phyloP scores from a whole-genome alignment of 129 eudicot species.

The Cynara cardunculus region DNA sequence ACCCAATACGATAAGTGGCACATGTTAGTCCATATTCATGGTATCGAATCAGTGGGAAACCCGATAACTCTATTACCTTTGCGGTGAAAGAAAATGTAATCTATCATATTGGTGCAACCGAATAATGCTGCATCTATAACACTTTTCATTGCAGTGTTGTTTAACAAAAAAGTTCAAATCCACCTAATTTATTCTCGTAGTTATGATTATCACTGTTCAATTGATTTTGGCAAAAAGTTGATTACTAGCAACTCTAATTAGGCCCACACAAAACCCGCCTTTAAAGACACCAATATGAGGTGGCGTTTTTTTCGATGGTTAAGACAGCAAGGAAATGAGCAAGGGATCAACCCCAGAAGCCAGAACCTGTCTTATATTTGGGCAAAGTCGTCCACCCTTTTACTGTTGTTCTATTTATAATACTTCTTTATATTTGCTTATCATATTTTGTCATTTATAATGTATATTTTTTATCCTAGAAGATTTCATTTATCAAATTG shows the following conservation, averaged over 20 bases:
- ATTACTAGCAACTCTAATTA: no score
- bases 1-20: neutral
- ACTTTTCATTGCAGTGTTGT: neutral
- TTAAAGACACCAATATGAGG: no score
- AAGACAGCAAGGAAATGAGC: no score
- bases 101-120: neutral
- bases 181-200: neutral
- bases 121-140: neutral
- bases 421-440: neutral
- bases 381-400: no score
- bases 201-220: neutral
- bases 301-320: no score
- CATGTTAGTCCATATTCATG: neutral
- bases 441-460: neutral
- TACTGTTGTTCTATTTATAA: neutral
- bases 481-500: neutral
- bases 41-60: neutral
- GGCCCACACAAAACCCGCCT: no score
- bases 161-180: neutral
- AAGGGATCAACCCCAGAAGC: no score
- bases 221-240: no score
- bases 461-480: neutral
- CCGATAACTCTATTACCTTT: neutral
- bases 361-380: no score
- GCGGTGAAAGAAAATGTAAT: neutral